Conservation (phyloP, 2,329 filamentous ascomycete genomes). For the Colletotrichum sp. region DNA sequence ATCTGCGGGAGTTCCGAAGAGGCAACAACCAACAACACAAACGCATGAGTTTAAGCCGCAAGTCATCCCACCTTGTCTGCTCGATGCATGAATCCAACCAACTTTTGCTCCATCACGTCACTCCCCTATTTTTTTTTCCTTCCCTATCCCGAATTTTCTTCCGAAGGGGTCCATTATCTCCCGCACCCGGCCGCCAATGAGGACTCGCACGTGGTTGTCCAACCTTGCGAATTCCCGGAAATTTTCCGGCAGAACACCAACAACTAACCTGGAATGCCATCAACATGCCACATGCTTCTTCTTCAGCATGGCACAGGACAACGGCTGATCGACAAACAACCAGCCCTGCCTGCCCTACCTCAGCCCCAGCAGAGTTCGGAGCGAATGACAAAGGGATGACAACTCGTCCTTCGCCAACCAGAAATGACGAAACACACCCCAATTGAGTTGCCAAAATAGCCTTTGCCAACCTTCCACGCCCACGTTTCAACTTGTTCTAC, state of each 20-base stretch:
- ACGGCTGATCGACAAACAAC: neutral
- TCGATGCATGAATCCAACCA: conserved; percentile 4
- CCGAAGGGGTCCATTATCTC: neutral
- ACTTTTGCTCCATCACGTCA: neutral
- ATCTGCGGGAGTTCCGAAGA: neutral
- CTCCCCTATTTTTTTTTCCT: neutral
- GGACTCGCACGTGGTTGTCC: neutral
- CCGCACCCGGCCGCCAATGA: neutral
- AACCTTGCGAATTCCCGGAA: neutral
- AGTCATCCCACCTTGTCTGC: neutral
- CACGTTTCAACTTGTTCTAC: conserved; percentile 11
- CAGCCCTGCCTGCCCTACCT: neutral
- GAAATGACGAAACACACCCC: neutral
- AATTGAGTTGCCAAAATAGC: neutral
- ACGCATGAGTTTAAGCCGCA: neutral
- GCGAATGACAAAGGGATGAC: conserved; percentile 3
- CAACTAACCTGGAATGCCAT: neutral
- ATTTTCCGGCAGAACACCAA: neutral
- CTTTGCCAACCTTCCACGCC: conserved; percentile 1
- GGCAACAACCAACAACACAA: neutral
- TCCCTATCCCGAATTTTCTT: neutral
- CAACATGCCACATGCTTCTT: neutral
- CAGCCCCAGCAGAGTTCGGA: neutral
- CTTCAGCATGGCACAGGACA: neutral
- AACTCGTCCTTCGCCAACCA: neutral